Base-by-base conservation (phyloP, 2,329 filamentous ascomycete genomes). In the Ophiosphaerella korrae region DNA sequence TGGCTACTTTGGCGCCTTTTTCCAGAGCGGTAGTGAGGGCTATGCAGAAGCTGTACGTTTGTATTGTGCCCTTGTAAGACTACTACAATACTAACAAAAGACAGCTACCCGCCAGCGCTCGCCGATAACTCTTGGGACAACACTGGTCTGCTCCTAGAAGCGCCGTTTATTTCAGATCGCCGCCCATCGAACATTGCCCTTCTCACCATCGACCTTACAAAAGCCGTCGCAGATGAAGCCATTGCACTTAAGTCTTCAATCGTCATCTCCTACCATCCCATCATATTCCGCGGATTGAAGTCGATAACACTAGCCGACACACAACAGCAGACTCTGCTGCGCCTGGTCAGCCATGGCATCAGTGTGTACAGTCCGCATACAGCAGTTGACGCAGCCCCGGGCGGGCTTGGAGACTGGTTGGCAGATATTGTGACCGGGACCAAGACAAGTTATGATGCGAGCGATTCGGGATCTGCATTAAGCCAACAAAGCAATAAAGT, bases 281-380 rank as follows among this genome's bases (percentile, higher is more conserved):
- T 97, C 71, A 97, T 99, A 70, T 99, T 99, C 80, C 86, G 89
- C 42, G 89, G 89, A 45, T 82, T 99, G 62, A 99, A 97, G 76
- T 88, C 90, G 58, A 79, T 99, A 69, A 96, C 90, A 31, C 83
- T 92, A 41, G 82, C 82, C 55, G 89, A 99, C 69, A 84, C 90
- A 8, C 94, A 97, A 73, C 94, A 99, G 71, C 83, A 87, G 37
- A 90, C 90, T 6, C 84, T 99, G 29, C 81, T 99, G 3, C 84
- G 88, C 38, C 83, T 99, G 11, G 89, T 88, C 40, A 88, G 90
- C 57, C 86, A 89, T 72, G 92, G 93, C 32, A 91, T 99, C 65
- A 95, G 92, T 58, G 92, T 99, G 49, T 99, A 97, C 79, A 92
- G 88, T 59, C 94, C 94, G 0, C 94, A 99, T 76, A 99, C 94